Evolutionary conservation across 1,284 basidiomycete genomes (phyloP).

Genomic region (Cutaneotrichosporon sp.): DNA sequence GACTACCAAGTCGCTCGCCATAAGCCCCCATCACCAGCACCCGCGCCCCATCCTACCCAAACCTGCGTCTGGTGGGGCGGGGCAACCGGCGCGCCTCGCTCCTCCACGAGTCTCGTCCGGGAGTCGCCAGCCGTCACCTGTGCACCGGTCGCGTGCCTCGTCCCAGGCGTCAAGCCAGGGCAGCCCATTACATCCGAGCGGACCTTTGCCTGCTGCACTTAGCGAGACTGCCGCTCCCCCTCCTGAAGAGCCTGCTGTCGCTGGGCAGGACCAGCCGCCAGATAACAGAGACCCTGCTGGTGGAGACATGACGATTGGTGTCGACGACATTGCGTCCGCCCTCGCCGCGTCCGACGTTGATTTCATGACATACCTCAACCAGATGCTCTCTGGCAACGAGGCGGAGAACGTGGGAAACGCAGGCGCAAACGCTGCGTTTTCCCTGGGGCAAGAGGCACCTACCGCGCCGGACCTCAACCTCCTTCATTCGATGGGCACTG

Average conservation of each 20-base stretch:
- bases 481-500: not conserved
- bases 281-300: not conserved
- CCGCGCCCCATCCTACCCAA: constrained; percentile 34
- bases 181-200: constrained; percentile 1
- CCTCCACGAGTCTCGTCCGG: constrained; percentile 8
- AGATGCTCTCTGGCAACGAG: constrained; percentile 6
- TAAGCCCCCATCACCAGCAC: constrained; percentile 27
- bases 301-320: constrained; percentile 13
- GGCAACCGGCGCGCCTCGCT: constrained; percentile 1
- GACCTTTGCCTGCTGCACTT: too few relatives aligned
- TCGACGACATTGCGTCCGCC: constrained; percentile 17
- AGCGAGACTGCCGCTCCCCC: constrained; percentile 1
- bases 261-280: not conserved
- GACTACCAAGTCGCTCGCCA: constrained; percentile 30
- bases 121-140: constrained; percentile 15
- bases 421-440: not conserved
- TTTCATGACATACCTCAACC: constrained; percentile 26
- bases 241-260: not conserved
- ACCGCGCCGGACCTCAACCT: not conserved
- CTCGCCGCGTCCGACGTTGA: constrained; percentile 20
- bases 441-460: not conserved
- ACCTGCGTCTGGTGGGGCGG: constrained; percentile 3
- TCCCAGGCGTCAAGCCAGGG: constrained; percentile 16
- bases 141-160: constrained; percentile 10
- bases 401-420: not conserved